phyloP scores from a whole-genome alignment of 495 filamentous ascomycete species.

The Podospora pseudoanserina region DNA sequence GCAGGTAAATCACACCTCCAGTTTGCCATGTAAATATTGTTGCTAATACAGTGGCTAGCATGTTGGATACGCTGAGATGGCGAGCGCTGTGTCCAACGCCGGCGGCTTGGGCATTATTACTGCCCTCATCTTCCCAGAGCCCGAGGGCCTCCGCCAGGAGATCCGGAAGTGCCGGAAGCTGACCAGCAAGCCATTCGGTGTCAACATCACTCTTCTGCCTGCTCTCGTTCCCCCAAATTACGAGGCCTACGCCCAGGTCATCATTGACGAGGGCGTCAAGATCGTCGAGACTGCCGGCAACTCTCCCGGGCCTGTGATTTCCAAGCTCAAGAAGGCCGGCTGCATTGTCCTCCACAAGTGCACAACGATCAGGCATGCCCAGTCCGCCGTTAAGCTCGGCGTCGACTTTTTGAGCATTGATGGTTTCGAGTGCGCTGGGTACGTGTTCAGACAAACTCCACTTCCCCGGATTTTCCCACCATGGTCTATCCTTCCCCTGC shows the following conservation, averaged over 20 bases:
- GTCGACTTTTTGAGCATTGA: constrained; percentile 97
- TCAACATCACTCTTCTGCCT: constrained; percentile 94
- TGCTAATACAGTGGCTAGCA: constrained; percentile 31
- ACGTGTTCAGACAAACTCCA: constrained; percentile 35
- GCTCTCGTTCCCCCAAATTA: constrained; percentile 89
- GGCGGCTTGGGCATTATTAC: constrained; percentile 92
- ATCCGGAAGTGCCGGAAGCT: constrained; percentile 81
- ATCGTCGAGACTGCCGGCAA: constrained; percentile 98
- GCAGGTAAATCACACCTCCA: constrained; percentile 51
- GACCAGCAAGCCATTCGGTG: constrained; percentile 87
- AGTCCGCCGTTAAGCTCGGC: constrained; percentile 87
- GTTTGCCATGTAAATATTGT: constrained; percentile 12
- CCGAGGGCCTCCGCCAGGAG: constrained; percentile 89
- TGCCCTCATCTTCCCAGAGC: constrained; percentile 89
- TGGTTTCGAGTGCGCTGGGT: constrained; percentile 95
- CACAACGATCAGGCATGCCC: constrained; percentile 91
- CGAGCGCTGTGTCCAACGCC: constrained; percentile 89
- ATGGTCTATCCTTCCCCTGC: constrained; percentile 1
- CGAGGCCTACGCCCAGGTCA: constrained; percentile 82
- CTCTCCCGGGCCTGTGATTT: constrained; percentile 85
- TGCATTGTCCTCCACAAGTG: constrained; percentile 92
- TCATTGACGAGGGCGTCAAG: constrained; percentile 88
- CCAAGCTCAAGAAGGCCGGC: constrained; percentile 75
- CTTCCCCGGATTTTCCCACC: constrained; percentile 7
- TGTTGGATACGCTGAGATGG: constrained; percentile 83